These are phyloP conservation scores for Penicillium frequentans DNA, from an alignment of 2,329 filamentous ascomycete genomes.

Conservation along the genomic window DNA sequence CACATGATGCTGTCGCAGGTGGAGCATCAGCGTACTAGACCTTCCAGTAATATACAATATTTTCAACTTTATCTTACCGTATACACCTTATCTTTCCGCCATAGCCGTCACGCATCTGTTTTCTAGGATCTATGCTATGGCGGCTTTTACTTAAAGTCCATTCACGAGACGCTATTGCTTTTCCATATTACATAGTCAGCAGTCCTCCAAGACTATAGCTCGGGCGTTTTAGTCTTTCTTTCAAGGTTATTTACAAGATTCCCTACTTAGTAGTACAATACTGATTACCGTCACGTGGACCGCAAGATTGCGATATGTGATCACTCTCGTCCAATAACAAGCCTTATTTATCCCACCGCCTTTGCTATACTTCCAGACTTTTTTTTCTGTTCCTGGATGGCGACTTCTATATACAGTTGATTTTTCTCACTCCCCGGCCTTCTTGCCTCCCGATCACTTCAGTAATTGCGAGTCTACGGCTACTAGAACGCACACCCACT, in stretches of 20 bases:
- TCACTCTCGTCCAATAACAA: conserved; percentile 22
- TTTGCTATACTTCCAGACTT: conserved; percentile 23
- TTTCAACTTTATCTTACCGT: too few relatives aligned
- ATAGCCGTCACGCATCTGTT: too few relatives aligned
- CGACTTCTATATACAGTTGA: conserved; percentile 7
- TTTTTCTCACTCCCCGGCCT: background rate
- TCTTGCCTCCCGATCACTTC: conserved; percentile 1
- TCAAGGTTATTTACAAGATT: too few relatives aligned
- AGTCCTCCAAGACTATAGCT: too few relatives aligned
- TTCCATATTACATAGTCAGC: too few relatives aligned
- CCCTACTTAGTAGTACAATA: background rate
- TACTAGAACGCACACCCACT: background rate
- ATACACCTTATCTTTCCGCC: too few relatives aligned
- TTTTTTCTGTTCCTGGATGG: conserved; percentile 22
- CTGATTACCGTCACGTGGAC: background rate
- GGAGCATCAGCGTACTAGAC: too few relatives aligned
- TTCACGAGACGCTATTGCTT: too few relatives aligned
- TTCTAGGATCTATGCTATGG: too few relatives aligned
- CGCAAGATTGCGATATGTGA: background rate
- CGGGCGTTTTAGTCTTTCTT: too few relatives aligned
- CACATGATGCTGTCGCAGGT: background rate
- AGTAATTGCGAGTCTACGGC: background rate
- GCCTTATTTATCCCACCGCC: conserved; percentile 23
- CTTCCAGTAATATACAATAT: too few relatives aligned
- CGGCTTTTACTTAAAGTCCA: too few relatives aligned